phyloP scores from a whole-genome alignment of 345 rosid species.

The Euphorbia lathyris region DNA sequence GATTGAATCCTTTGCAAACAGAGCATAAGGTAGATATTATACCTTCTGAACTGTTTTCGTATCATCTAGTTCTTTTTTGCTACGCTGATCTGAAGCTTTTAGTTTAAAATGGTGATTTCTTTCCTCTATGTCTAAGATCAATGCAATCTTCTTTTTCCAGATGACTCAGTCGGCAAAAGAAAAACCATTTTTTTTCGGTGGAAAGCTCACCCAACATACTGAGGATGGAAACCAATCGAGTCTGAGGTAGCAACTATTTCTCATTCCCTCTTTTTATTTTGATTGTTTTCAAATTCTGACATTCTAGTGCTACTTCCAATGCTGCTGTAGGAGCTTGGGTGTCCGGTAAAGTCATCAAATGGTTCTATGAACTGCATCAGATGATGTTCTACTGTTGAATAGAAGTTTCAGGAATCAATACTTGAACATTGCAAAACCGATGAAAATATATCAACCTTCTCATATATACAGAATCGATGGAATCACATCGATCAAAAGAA shows the following conservation, averaged over 20 bases:
- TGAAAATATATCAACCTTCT: slow-evolving; percentile 1
- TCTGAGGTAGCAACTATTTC: slow-evolving; percentile 35
- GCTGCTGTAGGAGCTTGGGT: slow-evolving; percentile 52
- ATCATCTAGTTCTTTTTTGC: background rate
- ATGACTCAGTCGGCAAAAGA: slow-evolving; percentile 30
- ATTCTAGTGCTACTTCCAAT: slow-evolving; percentile 5
- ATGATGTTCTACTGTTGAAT: background rate
- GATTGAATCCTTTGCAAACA: slow-evolving; percentile 51
- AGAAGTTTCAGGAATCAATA: slow-evolving; percentile 8
- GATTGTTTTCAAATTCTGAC: background rate
- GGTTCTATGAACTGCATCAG: background rate
- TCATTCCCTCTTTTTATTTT: background rate
- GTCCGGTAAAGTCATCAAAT: slow-evolving; percentile 37
- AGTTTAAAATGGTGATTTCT: background rate
- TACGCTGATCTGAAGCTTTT: background rate
- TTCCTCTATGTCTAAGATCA: background rate
- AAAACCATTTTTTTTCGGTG: slow-evolving; percentile 31
- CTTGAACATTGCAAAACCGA: slow-evolving; percentile 8
- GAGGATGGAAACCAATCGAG: slow-evolving; percentile 41
- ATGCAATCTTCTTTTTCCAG: slow-evolving; percentile 23
- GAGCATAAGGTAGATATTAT: slow-evolving; percentile 52
- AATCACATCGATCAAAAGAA: slow-evolving; percentile 16
- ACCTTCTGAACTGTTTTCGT: background rate
- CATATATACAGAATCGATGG: slow-evolving; percentile 17
- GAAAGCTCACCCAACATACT: slow-evolving; percentile 35